Evolutionary conservation across 1,284 basidiomycete genomes (phyloP), one percentile per base, ranked within the genome.

Genomic region (Pseudozyma flocculosa): DNA sequence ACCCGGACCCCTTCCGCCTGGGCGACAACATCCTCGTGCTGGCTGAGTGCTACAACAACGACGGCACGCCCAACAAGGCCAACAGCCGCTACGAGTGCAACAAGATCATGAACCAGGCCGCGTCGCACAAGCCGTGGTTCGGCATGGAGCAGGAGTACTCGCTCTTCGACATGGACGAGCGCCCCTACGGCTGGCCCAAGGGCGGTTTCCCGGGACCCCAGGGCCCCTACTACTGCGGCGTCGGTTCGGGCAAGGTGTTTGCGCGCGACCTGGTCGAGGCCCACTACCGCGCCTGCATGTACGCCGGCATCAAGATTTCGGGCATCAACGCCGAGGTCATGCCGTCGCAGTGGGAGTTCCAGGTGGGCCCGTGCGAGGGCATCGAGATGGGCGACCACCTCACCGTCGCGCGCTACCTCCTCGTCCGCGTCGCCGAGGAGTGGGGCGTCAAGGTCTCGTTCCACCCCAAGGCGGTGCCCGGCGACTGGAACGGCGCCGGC

Each of bases 281-380:
- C 39, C 95, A 99, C 83, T 98, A 98, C 84, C 89, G 91, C 61
- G 83, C 83, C 50, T 99, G 94, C 82, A 85, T 99, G 57, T 96
- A 97, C 81, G 84, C 95, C 68, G 93, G 92, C 73, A 85, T 99
- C 82, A 93, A 92, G 83, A 97, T 97, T 83, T 94, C 91, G 64
- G 95, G 95, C 79, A 97, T 99, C 83, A 99, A 98, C 81, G 95
- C 95, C 68, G 95, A 98, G 83, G 95, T 98, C 73, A 97, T 98
- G 94, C 94, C 95, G 24, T 88, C 93, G 56, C 95, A 98, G 82
- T 97, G 93, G 93, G 94, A 98, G 83, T 98, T 95, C 89, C 95
- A 98, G 82, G 92, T 98, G 73, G 94, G 94, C 59, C 94, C 94
- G 38, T 97, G 94, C 79, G 88, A 89, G 80, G 94, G 94, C 67